Conservation (phyloP, 2,329 filamentous ascomycete species). For the Lomentospora prolificans region DNA sequence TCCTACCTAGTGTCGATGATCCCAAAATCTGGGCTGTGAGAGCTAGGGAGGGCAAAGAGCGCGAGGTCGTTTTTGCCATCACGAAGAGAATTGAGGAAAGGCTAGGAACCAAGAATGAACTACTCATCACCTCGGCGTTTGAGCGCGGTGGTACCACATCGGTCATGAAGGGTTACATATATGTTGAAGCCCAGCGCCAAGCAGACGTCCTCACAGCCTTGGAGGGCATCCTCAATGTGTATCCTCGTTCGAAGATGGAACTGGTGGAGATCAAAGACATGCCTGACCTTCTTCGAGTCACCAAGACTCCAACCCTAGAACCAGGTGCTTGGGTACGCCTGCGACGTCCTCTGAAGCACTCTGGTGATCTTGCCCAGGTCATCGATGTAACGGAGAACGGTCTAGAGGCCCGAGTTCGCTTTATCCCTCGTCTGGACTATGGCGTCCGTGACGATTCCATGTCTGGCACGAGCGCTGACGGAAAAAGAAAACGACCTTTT, state of each 20-base stretch:
- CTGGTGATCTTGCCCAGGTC: constrained; percentile 83
- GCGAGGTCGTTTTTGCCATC: constrained; percentile 78
- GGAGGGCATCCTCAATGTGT: constrained; percentile 80
- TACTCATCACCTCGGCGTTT: constrained; percentile 83
- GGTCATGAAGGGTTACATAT: constrained; percentile 88
- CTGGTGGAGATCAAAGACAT: constrained; percentile 95
- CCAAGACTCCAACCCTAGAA: constrained; percentile 75
- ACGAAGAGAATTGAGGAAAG: constrained; percentile 83
- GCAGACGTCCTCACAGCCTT: constrained; percentile 76
- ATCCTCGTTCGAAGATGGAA: constrained; percentile 76
- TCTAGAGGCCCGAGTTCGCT: constrained; percentile 73
- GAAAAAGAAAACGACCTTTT: constrained; percentile 70
- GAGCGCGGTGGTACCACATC: constrained; percentile 71
- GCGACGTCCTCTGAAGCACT: constrained; percentile 68
- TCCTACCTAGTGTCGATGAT: constrained; percentile 89
- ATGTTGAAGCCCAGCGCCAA: constrained; percentile 82
- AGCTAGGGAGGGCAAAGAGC: constrained; percentile 91
- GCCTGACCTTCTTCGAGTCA: constrained; percentile 86
- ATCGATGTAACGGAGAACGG: constrained; percentile 90
- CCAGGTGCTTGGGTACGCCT: constrained; percentile 90
- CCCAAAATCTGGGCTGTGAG: constrained; percentile 92
- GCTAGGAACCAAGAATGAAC: constrained; percentile 64
- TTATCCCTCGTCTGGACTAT: constrained; percentile 89
- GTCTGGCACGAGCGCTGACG: constrained; percentile 37
- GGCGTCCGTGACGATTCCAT: constrained; percentile 68